Evolutionary conservation across 805 yeast genomes (phyloP).

Genomic region (Ogataea pilisensis): DNA sequence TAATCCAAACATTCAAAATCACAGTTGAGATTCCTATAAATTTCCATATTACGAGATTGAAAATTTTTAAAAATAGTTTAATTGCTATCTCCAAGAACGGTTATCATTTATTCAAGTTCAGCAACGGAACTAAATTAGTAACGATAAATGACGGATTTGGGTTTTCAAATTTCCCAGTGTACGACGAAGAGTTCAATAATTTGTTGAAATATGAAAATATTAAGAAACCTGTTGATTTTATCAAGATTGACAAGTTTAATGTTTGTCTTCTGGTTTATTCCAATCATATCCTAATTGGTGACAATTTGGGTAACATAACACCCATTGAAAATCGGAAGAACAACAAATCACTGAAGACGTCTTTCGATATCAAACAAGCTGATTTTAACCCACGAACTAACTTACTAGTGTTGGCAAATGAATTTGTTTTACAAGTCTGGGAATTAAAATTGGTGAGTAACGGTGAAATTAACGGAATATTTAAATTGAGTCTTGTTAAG

Average conservation of each 20-base stretch:
- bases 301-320: not conserved
- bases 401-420: not conserved
- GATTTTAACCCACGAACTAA: not conserved
- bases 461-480: not conserved
- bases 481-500: not conserved
- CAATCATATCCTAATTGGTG: not conserved
- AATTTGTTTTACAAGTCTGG: not conserved
- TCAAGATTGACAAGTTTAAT: not conserved
- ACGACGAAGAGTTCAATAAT: not conserved
- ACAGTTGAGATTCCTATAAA: not conserved
- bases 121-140: not conserved
- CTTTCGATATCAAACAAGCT: not conserved
- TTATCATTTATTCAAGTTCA: slow-evolving; percentile 1
- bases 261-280: not conserved
- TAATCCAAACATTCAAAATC: slow-evolving; percentile 2
- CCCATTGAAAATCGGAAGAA: not conserved
- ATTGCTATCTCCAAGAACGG: not conserved
- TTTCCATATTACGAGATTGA: not conserved
- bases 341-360: not conserved
- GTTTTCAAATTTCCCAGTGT: slow-evolving; percentile 1
- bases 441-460: not conserved
- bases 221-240: not conserved
- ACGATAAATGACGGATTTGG: slow-evolving; percentile 5
- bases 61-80: not conserved
- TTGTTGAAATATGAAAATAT: not conserved